These are phyloP conservation scores for Coemansia sp. DNA, from an alignment of 192 early-diverging fungal species.

Conservation along the genomic window DNA sequence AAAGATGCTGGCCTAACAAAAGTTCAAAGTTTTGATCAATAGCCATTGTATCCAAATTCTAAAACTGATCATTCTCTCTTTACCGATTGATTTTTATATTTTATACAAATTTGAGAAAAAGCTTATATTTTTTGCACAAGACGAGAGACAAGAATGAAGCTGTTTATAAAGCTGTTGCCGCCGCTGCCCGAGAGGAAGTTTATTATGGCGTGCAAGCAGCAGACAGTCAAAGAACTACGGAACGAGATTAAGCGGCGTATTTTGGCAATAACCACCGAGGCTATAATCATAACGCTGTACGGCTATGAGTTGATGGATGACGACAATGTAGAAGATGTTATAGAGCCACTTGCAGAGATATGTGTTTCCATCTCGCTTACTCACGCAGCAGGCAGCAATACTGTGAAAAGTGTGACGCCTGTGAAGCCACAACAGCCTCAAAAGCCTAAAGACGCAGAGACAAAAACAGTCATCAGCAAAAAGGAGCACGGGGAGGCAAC, in stretches of 20 bases:
- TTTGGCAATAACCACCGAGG: slow-evolving; percentile 12
- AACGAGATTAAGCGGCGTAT: slow-evolving; percentile 42
- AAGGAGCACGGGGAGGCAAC: slow-evolving; percentile 7
- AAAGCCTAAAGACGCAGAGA: not conserved
- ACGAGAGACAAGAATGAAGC: slow-evolving; percentile 11
- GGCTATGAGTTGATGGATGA: slow-evolving; percentile 52
- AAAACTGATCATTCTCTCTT: no score
- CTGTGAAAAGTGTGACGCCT: not conserved
- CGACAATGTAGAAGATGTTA: slow-evolving; percentile 24
- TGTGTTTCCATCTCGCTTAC: not conserved
- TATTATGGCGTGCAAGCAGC: slow-evolving; percentile 32
- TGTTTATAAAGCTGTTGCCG: slow-evolving; percentile 22
- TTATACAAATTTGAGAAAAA: no score
- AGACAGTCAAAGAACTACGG: slow-evolving; percentile 33
- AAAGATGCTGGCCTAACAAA: slow-evolving; percentile 30
- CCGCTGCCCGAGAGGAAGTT: slow-evolving; percentile 37
- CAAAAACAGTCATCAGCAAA: slow-evolving; percentile 4
- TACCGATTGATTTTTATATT: no score
- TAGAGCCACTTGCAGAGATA: not conserved
- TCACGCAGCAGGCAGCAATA: not conserved
- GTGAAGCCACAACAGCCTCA: not conserved
- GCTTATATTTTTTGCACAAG: not conserved
- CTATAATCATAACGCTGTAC: slow-evolving; percentile 13
- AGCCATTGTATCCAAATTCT: no score
- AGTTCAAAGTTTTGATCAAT: not conserved